Conservation (phyloP, 202 grass and related monocot species). For the Setaria viridis region DNA sequence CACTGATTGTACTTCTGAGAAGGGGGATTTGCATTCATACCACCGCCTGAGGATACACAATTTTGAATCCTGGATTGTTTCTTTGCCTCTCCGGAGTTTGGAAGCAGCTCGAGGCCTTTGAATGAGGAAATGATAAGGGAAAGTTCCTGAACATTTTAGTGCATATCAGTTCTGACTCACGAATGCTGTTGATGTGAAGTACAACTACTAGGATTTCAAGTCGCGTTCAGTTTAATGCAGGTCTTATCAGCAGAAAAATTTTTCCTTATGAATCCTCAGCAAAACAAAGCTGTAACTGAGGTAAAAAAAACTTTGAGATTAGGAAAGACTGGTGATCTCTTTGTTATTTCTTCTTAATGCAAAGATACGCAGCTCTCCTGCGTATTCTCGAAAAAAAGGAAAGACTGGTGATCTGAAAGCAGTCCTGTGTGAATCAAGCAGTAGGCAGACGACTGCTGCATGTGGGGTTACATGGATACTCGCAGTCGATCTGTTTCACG, state of each 20-base stretch:
- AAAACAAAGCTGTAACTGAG: background rate
- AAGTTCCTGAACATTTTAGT: background rate
- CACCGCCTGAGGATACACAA: background rate
- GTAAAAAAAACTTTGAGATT: background rate
- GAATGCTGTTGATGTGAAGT: background rate
- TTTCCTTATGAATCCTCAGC: background rate
- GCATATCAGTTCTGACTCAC: background rate
- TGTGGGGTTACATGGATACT: constrained; percentile 57
- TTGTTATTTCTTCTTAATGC: too few species aligned
- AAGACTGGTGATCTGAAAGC: background rate
- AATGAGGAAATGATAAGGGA: background rate
- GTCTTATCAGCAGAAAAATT: background rate
- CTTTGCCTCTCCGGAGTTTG: background rate
- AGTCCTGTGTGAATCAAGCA: background rate
- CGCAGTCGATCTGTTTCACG: constrained; percentile 38
- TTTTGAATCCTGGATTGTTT: background rate
- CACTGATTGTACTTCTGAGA: too few species aligned
- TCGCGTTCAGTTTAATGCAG: background rate
- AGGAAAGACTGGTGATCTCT: background rate
- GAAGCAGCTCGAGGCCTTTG: background rate
- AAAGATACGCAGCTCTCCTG: too few species aligned
- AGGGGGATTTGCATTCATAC: too few species aligned
- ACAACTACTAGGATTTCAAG: background rate
- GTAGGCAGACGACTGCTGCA: constrained; percentile 32
- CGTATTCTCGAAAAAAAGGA: background rate